These are phyloP conservation scores for Calonectria honghensis DNA, from an alignment of 2,329 filamentous ascomycete genomes.

Conservation along the genomic window DNA sequence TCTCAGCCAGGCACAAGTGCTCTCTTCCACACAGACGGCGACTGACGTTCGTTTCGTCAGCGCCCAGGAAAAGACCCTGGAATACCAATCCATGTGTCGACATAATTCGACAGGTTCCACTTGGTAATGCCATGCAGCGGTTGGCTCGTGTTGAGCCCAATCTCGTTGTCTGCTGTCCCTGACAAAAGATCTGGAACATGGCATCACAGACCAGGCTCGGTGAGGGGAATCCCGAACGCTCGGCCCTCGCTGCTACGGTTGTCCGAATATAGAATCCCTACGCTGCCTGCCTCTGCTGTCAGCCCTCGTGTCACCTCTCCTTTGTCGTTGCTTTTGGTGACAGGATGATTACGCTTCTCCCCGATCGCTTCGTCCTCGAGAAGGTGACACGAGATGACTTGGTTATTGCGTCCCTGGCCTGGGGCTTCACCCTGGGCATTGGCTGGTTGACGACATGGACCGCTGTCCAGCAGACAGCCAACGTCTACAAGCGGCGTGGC, in stretches of 20 bases:
- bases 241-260: not conserved
- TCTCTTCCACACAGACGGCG: constrained; percentile 1
- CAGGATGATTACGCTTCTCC: constrained; percentile 38
- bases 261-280: not conserved
- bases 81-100: constrained; percentile 15
- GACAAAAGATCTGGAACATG: constrained; percentile 12
- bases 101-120: constrained; percentile 6
- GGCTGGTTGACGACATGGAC: constrained; percentile 62
- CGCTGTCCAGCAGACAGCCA: constrained; percentile 59
- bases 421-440: constrained; percentile 62
- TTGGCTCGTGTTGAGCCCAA: constrained; percentile 9
- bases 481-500: constrained; percentile 55
- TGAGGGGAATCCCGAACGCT: constrained; percentile 13
- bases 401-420: constrained; percentile 55
- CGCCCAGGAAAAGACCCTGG: not conserved
- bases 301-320: not conserved
- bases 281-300: not conserved
- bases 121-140: not conserved
- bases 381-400: constrained; percentile 39
- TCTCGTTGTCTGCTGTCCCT: not conserved
- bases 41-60: constrained; percentile 12
- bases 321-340: constrained; percentile 26
- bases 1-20: not conserved
- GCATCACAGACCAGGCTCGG: constrained; percentile 13
- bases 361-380: constrained; percentile 33